Conservation (phyloP, 371 early-diverging fungal species). For the Rhizopus stolonifer region DNA sequence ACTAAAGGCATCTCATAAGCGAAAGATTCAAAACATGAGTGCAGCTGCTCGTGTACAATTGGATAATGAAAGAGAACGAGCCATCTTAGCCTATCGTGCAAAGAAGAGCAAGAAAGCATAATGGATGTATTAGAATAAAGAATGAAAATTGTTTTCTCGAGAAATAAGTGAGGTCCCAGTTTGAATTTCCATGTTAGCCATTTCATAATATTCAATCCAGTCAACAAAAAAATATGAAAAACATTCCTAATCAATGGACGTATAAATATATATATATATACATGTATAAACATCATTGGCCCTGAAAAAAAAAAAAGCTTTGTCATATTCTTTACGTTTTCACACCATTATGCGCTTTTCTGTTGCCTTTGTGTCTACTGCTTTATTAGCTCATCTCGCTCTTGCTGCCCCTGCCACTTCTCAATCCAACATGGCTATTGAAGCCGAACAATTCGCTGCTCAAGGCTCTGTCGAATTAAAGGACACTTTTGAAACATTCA, state of each 20-base stretch:
- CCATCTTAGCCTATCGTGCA: slow-evolving; percentile 46
- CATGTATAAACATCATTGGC: too few species aligned
- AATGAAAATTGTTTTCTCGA: too few species aligned
- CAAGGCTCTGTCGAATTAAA: slow-evolving; percentile 10
- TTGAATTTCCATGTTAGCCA: not conserved
- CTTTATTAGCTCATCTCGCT: slow-evolving; percentile 26
- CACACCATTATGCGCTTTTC: slow-evolving; percentile 28
- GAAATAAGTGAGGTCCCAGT: too few species aligned
- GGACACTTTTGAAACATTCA: slow-evolving; percentile 26
- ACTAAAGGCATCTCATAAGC: slow-evolving; percentile 47
- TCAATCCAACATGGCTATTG: slow-evolving; percentile 27
- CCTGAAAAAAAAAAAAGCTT: not conserved
- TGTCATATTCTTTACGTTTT: not conserved
- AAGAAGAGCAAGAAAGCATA: slow-evolving; percentile 41
- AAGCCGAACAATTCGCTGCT: not conserved
- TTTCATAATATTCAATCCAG: slow-evolving; percentile 3
- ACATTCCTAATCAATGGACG: not conserved
- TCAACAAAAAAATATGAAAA: slow-evolving; percentile 5
- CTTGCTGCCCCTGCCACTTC: slow-evolving; percentile 21
- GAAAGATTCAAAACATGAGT: slow-evolving; percentile 46
- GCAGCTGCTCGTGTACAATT: slow-evolving; percentile 40
- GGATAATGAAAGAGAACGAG: slow-evolving; percentile 44
- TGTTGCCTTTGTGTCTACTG: slow-evolving; percentile 28
- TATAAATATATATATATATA: too few species aligned
- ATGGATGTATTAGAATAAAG: not conserved